Base-by-base conservation (phyloP, 176 grass and related monocot genomes). In the Oryza punctata region DNA sequence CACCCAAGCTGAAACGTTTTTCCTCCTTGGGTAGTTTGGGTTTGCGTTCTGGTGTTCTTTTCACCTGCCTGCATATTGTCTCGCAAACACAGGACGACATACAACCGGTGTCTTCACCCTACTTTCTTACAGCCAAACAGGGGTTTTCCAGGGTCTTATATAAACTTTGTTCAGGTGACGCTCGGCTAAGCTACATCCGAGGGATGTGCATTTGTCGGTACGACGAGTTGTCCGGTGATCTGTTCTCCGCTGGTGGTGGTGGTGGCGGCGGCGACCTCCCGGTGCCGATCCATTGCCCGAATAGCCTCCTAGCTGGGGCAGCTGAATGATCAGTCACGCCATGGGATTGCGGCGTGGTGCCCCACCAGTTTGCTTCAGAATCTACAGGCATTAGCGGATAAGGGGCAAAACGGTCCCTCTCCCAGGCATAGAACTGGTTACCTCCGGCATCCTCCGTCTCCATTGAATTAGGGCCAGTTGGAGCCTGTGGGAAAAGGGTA, bases 361-460 rank as follows among this genome's bases (percentile, higher is more conserved):
- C 70, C 89, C 84, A 90, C 88, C 85, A 88, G 72, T 60, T 80
- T 69, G 82, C 70, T 61, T 92, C 94, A 69, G 52, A 81, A 73
- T 92, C 88, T 7, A 88, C 27, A 14, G 81, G 81, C 6, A 75
- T 45, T 50, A 91, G 78, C 0, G 81, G 91, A 26, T 91, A 85
- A 10, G 89, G 81, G 3, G 89, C 78, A 14, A 94, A 82, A 23
- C 82, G 76, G 16, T 88, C 87, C 43, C 76, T 70, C 27, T 94
- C 89, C 91, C 87, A 91, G 29, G 83, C 72, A 33, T 90, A 88
- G 75, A 88, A 86, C 52, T 30, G 82, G 61, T 80, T 92, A 59
- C 80, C 87, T 80, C 80, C 60, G 21, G 32, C 25, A 29, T 87
- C 88, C 24, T 92, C 94, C 1, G 38, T 30, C 33, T 92, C 85